Conservation (phyloP, 768 basidiomycete species). For the Kwoniella newhampshirensis region DNA sequence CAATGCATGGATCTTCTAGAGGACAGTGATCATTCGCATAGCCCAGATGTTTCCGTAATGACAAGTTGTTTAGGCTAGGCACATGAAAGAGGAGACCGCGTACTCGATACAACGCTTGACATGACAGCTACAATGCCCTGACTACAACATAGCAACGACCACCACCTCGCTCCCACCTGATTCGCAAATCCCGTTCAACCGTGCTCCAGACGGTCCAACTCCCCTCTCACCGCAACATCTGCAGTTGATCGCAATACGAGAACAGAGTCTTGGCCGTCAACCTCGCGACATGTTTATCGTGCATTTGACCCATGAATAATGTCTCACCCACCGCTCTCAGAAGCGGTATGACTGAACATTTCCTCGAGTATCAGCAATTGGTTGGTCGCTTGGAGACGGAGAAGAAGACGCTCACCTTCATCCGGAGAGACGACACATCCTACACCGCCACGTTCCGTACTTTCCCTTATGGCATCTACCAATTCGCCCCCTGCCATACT, state of each 20-base stretch:
- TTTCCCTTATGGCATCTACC: neutral
- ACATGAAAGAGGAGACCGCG: no score
- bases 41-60: no score
- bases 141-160: no score
- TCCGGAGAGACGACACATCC: neutral
- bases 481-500: constrained; percentile 13
- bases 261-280: constrained; percentile 14
- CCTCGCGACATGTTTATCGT: constrained; percentile 15
- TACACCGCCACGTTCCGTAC: neutral
- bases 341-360: constrained; percentile 4
- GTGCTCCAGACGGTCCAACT: no score
- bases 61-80: no score
- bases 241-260: constrained; percentile 14
- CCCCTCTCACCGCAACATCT: neutral
- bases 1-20: no score
- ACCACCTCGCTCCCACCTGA: no score
- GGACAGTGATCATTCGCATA: no score
- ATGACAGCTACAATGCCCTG: no score
- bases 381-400: neutral
- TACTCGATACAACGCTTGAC: no score
- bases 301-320: constrained; percentile 10
- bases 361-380: neutral
- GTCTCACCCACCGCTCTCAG: constrained; percentile 12
- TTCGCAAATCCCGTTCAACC: no score
- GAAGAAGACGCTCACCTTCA: neutral